Conservation (phyloP, 768 basidiomycete species). For the Pleurotus tuoliensis region DNA sequence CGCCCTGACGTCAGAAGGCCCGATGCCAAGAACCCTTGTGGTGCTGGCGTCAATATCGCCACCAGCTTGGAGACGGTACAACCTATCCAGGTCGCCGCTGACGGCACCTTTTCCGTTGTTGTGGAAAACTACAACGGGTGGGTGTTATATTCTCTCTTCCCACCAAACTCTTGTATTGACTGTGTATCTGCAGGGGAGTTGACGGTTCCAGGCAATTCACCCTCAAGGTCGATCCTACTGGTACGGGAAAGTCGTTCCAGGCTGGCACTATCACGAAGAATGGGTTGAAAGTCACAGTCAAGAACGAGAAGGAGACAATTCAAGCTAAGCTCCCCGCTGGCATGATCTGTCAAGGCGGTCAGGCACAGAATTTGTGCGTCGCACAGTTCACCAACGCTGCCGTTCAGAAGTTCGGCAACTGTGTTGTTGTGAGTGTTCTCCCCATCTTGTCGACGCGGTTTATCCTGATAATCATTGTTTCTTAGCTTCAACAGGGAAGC, state of each 20-base stretch:
- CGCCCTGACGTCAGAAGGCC: constrained; percentile 32
- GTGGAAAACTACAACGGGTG: constrained; percentile 47
- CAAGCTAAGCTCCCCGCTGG: constrained; percentile 42
- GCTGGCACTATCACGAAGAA: constrained; percentile 38
- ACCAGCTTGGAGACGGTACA: constrained; percentile 34
- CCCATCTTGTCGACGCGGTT: too few species aligned
- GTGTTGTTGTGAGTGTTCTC: constrained; percentile 33
- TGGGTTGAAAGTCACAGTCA: constrained; percentile 40
- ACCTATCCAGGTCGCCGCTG: constrained; percentile 29
- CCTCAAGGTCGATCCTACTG: constrained; percentile 40
- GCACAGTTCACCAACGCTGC: constrained; percentile 46
- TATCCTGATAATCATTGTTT: background rate
- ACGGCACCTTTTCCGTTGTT: constrained; percentile 37
- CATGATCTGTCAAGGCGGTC: constrained; percentile 48
- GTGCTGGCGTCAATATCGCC: constrained; percentile 34
- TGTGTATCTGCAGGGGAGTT: constrained; percentile 25
- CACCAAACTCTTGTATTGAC: too few species aligned
- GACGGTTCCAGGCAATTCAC: constrained; percentile 48
- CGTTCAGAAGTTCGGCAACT: constrained; percentile 48
- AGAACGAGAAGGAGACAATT: constrained; percentile 34
- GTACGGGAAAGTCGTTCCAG: constrained; percentile 34
- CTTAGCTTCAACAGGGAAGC: constrained; percentile 2
- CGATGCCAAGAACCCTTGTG: constrained; percentile 33
- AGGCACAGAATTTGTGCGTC: constrained; percentile 40
- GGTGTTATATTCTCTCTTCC: constrained; percentile 9